phyloP scores from a whole-genome alignment of 805 yeast species.

The Metschnikowia cerradonensis region DNA sequence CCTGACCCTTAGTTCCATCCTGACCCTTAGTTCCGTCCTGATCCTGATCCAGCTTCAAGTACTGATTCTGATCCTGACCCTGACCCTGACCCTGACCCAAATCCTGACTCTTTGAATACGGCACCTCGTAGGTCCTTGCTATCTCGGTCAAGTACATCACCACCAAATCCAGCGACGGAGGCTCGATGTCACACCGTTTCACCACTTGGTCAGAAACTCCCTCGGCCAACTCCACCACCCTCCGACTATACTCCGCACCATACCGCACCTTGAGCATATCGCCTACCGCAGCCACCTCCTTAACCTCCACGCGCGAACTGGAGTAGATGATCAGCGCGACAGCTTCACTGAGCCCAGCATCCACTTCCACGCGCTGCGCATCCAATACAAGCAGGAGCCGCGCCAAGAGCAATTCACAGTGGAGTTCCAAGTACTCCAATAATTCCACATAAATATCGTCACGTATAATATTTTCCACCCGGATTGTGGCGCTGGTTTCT shows the following conservation, averaged over 20 bases:
- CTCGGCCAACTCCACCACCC: conserved; percentile 45
- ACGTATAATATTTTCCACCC: conserved; percentile 79
- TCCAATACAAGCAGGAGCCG: conserved; percentile 60
- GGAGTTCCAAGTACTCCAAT: conserved; percentile 72
- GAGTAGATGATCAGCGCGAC: conserved; percentile 65
- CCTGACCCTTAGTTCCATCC: conserved; percentile 16
- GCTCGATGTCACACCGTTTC: conserved; percentile 57
- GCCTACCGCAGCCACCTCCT: conserved; percentile 58
- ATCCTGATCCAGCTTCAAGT: conserved; percentile 15
- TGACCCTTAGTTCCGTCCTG: conserved; percentile 6
- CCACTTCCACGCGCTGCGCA: conserved; percentile 39
- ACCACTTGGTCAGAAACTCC: conserved; percentile 67
- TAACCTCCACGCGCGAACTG: conserved; percentile 69
- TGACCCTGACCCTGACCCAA: not conserved
- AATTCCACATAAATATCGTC: conserved; percentile 79
- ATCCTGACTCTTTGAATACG: conserved; percentile 43
- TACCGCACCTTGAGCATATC: conserved; percentile 61
- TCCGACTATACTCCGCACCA: conserved; percentile 62
- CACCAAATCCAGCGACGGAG: conserved; percentile 66
- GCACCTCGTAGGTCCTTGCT: conserved; percentile 73
- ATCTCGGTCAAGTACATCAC: conserved; percentile 71
- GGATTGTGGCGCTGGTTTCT: conserved; percentile 75
- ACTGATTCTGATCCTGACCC: too few relatives aligned
- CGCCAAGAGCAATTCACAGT: conserved; percentile 77
- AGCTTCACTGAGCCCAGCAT: conserved; percentile 69